These are phyloP conservation scores for Didymosphaeria variabile DNA, from an alignment of 2,329 filamentous ascomycete species.

Conservation along the genomic window DNA sequence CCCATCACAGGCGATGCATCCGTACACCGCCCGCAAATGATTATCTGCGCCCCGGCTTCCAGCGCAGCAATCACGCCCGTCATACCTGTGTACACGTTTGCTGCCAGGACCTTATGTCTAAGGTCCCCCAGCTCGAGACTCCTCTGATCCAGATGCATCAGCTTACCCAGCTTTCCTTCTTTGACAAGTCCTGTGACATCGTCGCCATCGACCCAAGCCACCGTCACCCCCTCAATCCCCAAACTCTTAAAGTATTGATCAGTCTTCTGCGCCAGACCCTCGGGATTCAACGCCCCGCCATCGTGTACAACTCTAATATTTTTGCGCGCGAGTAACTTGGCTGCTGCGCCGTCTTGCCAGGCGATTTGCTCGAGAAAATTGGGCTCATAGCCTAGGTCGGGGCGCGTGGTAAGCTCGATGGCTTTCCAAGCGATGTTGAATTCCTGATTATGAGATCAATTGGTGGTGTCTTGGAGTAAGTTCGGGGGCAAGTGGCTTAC, in stretches of 20 bases:
- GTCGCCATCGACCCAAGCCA: conserved; percentile 57
- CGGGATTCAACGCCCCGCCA: conserved; percentile 63
- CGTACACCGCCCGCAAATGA: conserved; percentile 53
- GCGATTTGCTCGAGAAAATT: conserved; percentile 43
- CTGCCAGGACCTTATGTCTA: conserved; percentile 35
- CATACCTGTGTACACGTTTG: conserved; percentile 62
- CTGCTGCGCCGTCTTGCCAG: conserved; percentile 32
- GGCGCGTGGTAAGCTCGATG: conserved; percentile 36
- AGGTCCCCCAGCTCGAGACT: conserved; percentile 15
- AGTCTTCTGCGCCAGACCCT: conserved; percentile 57
- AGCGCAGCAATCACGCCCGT: conserved; percentile 52
- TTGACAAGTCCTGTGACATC: conserved; percentile 35
- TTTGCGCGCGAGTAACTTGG: conserved; percentile 51
- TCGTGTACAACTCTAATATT: conserved; percentile 64
- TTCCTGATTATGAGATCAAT: conserved; percentile 21
- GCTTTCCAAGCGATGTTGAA: conserved; percentile 46
- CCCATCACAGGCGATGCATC: conserved; percentile 54
- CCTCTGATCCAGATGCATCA: conserved; percentile 27
- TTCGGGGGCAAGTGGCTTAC: not conserved
- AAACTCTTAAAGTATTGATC: conserved; percentile 31
- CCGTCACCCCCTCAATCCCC: conserved; percentile 26
- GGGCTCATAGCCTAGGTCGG: conserved; percentile 43
- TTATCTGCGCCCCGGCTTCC: conserved; percentile 49
- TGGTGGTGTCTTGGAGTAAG: not conserved
- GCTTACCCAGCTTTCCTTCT: conserved; percentile 20